Conservation (phyloP, 2,329 filamentous ascomycete genomes). For the Emydomyces testavorans region DNA sequence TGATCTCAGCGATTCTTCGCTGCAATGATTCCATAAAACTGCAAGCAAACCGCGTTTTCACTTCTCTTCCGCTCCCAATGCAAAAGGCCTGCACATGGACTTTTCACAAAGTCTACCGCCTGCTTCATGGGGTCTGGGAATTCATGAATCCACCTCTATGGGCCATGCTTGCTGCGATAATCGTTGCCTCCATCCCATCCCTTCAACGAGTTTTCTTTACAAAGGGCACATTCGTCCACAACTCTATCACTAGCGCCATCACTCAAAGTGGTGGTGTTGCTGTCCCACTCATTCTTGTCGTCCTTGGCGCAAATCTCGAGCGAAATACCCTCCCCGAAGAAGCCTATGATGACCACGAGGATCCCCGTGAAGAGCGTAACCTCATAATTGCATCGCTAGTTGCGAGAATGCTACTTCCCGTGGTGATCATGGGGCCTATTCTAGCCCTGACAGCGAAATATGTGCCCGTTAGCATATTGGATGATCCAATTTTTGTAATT, state of each 20-base stretch:
- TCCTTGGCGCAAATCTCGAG: conserved; percentile 86
- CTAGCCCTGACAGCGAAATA: conserved; percentile 81
- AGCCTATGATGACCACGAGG: conserved; percentile 55
- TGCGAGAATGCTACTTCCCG: conserved; percentile 85
- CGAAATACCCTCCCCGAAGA: conserved; percentile 71
- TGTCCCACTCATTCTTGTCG: conserved; percentile 87
- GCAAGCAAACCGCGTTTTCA: conserved; percentile 32
- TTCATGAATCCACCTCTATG: conserved; percentile 98
- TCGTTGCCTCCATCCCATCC: conserved; percentile 75
- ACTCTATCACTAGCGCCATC: conserved; percentile 82
- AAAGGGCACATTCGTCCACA: conserved; percentile 78
- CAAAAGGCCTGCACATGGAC: conserved; percentile 41
- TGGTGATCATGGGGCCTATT: conserved; percentile 80
- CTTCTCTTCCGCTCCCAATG: conserved; percentile 40
- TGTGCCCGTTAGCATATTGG: conserved; percentile 82
- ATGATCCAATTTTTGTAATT: conserved; percentile 95
- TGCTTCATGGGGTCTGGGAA: conserved; percentile 62
- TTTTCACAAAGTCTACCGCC: conserved; percentile 36
- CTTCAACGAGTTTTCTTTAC: conserved; percentile 81
- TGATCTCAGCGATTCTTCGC: conserved; percentile 9
- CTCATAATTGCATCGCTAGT: conserved; percentile 76
- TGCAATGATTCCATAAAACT: conserved; percentile 15
- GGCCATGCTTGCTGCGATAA: conserved; percentile 86
- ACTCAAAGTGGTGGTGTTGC: conserved; percentile 78
- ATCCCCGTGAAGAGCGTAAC: conserved; percentile 56